Evolutionary conservation across 331 rosid species (phyloP).

Genomic region (Arachis monticola): DNA sequence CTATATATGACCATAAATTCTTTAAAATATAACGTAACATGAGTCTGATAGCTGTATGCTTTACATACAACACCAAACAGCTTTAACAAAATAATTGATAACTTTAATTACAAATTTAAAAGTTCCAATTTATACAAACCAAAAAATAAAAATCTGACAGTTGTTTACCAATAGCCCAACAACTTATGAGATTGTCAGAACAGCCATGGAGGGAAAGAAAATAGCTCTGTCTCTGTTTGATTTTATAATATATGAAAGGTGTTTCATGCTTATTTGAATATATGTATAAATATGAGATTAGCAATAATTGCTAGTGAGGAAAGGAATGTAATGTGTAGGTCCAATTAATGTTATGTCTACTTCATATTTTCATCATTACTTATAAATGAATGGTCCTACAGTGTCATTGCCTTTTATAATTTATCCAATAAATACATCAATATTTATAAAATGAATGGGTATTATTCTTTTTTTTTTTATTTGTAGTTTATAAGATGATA

Average conservation of each 20-base stretch:
- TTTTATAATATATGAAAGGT: background rate
- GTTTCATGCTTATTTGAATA: slow-evolving; percentile 16
- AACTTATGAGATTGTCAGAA: background rate
- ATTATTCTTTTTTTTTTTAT: background rate
- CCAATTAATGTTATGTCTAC: slow-evolving; percentile 39
- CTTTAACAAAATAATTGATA: background rate
- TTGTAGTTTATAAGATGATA: background rate
- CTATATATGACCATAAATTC: no score
- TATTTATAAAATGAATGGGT: slow-evolving; percentile 4
- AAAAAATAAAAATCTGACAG: no score
- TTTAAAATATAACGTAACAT: no score
- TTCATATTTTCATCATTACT: slow-evolving; percentile 35
- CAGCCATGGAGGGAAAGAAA: slow-evolving; percentile 5
- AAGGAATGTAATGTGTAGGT: slow-evolving; percentile 54
- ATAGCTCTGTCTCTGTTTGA: slow-evolving; percentile 4
- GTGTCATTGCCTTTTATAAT: slow-evolving; percentile 28
- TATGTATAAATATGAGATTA: background rate
- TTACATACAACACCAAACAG: background rate
- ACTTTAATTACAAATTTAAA: background rate
- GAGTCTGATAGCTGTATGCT: no score
- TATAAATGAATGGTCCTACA: slow-evolving; percentile 46
- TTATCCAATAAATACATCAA: slow-evolving; percentile 15
- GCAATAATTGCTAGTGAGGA: slow-evolving; percentile 54
- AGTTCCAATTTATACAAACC: background rate
- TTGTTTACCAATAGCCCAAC: no score